These are phyloP conservation scores for Citeromyces matritensis DNA, from an alignment of 805 yeast species.

Conservation along the genomic window DNA sequence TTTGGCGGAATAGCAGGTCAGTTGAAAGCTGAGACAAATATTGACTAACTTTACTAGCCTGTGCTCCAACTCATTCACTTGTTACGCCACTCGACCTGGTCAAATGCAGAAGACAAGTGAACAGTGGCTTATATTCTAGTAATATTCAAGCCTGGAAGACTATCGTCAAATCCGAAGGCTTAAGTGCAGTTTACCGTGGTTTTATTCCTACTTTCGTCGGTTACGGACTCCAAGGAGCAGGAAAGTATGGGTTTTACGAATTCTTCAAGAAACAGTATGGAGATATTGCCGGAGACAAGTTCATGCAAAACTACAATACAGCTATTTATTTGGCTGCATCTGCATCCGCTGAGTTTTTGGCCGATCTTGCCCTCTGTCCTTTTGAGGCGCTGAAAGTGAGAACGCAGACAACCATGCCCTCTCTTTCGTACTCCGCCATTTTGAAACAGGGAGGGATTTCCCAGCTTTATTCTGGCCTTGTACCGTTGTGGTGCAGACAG, in stretches of 20 bases:
- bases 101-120: constrained; percentile 86
- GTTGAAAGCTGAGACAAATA: constrained; percentile 2
- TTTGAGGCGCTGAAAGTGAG: constrained; percentile 90
- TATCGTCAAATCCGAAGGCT: constrained; percentile 62
- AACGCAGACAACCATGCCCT: constrained; percentile 78
- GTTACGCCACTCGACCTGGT: constrained; percentile 91
- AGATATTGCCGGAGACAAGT: constrained; percentile 47
- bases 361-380: constrained; percentile 85
- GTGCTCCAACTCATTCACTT: constrained; percentile 93
- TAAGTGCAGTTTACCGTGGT: constrained; percentile 70
- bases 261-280: constrained; percentile 71
- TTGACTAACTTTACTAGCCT: constrained; percentile 29
- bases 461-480: constrained; percentile 67
- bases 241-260: constrained; percentile 94
- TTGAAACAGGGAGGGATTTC: constrained; percentile 36
- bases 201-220: constrained; percentile 88
- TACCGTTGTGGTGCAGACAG: constrained; percentile 92
- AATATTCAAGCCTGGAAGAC: constrained; percentile 11
- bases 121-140: constrained; percentile 49
- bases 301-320: constrained; percentile 52
- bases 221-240: constrained; percentile 92
- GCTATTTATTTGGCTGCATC: constrained; percentile 69
- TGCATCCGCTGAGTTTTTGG: constrained; percentile 89
- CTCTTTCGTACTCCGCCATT: too few relatives aligned
- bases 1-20: constrained; percentile 47